phyloP scores from a whole-genome alignment of 1,139 yeast genomes.

The Hansenula anomala region DNA sequence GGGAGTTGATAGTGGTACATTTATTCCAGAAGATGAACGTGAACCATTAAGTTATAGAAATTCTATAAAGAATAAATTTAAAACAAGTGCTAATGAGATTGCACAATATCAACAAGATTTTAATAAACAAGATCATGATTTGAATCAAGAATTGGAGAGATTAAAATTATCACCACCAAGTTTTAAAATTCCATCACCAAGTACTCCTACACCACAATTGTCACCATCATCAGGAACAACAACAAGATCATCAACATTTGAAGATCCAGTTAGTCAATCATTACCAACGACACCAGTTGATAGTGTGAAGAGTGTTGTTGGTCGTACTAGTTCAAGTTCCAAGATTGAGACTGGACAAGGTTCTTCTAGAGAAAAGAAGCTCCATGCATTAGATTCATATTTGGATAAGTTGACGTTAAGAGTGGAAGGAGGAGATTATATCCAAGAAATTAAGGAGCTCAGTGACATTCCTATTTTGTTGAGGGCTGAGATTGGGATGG shows the following conservation, averaged over 20 bases:
- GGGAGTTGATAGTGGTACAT: conserved; percentile 88
- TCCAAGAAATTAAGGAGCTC: conserved; percentile 81
- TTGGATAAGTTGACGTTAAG: conserved; percentile 52
- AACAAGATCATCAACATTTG: too few species aligned
- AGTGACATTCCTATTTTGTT: conserved; percentile 78
- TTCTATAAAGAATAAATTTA: conserved; percentile 73
- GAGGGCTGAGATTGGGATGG: conserved; percentile 93
- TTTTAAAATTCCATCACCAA: conserved; percentile 34
- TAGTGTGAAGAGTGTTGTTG: conserved; percentile 3
- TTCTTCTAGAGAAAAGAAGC: conserved; percentile 8
- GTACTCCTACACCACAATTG: conserved; percentile 1
- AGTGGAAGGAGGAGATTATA: conserved; percentile 52
- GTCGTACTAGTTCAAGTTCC: background rate
- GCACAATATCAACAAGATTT: conserved; percentile 46
- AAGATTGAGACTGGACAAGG: too few species aligned
- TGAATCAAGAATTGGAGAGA: conserved; percentile 42
- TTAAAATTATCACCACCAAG: conserved; percentile 52
- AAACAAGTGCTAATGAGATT: conserved; percentile 66
- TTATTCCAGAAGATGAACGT: conserved; percentile 82
- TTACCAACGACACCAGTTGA: conserved; percentile 22
- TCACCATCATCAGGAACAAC: conserved; percentile 25
- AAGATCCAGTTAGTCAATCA: too few species aligned
- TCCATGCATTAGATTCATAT: conserved; percentile 37
- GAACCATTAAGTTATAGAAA: conserved; percentile 70
- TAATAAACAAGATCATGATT: conserved; percentile 28